Conservation (phyloP, 108 stramenopile species). For the Fragilaria crotonensis region DNA sequence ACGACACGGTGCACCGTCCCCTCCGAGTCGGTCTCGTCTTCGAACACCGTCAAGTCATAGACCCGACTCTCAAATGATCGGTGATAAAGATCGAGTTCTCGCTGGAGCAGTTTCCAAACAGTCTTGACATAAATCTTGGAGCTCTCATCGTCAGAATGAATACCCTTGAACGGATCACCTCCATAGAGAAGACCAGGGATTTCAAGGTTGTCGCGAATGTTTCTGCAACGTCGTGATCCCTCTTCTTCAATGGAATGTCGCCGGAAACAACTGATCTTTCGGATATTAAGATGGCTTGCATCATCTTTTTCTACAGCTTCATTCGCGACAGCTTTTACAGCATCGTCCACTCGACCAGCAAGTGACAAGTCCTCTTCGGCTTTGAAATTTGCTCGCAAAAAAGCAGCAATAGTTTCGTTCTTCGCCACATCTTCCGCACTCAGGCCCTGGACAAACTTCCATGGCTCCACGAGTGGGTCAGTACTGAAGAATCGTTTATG, state of each 20-base stretch:
- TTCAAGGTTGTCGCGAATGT: constrained; percentile 31
- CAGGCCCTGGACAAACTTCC: constrained; percentile 25
- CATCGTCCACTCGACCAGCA: constrained; percentile 4
- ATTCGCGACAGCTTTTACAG: not conserved
- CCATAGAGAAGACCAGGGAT: constrained; percentile 79
- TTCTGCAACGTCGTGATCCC: constrained; percentile 24
- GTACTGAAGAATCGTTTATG: not conserved
- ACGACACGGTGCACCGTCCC: constrained; percentile 64
- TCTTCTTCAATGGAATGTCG: constrained; percentile 28
- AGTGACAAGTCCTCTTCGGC: no score
- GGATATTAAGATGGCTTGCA: no score
- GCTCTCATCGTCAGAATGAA: constrained; percentile 26
- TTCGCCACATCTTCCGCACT: constrained; percentile 19
- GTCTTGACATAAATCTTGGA: constrained; percentile 59
- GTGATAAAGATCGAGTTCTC: constrained; percentile 71
- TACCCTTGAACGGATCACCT: constrained; percentile 47
- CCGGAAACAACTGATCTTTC: constrained; percentile 32
- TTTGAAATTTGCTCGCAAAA: constrained; percentile 23
- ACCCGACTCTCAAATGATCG: constrained; percentile 52
- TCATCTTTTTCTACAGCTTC: constrained; percentile 2
- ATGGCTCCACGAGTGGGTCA: constrained; percentile 6
- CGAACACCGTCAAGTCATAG: constrained; percentile 65
- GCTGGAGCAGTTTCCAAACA: constrained; percentile 57
- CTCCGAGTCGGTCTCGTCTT: constrained; percentile 39
- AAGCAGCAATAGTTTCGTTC: constrained; percentile 17